phyloP scores from a whole-genome alignment of 192 early-diverging fungal genomes.

The Chytriomyces hyalinus region DNA sequence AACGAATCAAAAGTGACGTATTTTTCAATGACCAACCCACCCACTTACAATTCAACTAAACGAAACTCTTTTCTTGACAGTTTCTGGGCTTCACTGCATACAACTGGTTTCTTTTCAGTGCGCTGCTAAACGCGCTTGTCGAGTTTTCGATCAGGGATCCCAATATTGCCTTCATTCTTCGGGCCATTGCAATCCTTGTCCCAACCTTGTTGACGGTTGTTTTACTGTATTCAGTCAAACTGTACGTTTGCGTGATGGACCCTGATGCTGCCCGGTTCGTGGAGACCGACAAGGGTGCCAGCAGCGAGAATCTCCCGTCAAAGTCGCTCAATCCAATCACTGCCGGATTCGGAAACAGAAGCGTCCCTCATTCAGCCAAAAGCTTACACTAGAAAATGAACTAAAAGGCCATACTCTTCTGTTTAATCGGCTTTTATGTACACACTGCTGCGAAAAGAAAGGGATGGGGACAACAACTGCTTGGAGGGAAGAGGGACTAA shows the following conservation, averaged over 20 bases:
- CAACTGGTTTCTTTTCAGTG: constrained; percentile 17
- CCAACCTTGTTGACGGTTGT: background rate
- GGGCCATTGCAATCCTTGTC: background rate
- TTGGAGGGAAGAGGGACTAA: too few relatives aligned
- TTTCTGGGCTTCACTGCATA: constrained; percentile 10
- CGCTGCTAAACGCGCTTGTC: constrained; percentile 9
- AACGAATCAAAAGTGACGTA: constrained; percentile 1
- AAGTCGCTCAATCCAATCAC: too few relatives aligned
- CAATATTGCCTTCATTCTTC: background rate
- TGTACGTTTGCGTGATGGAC: constrained; percentile 7
- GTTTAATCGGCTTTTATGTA: too few relatives aligned
- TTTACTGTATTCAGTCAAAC: background rate
- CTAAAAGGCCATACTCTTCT: too few relatives aligned
- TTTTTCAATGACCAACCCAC: too few relatives aligned
- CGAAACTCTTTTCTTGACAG: background rate
- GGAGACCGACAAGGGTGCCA: background rate
- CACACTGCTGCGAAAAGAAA: too few relatives aligned
- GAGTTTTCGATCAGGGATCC: constrained; percentile 7
- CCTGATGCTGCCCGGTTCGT: constrained; percentile 4
- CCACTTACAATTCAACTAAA: too few relatives aligned
- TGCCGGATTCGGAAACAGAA: too few relatives aligned
- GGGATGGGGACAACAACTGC: too few relatives aligned
- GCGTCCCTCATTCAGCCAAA: too few relatives aligned
- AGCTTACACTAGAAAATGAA: too few relatives aligned
- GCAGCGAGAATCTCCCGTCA: too few relatives aligned